Percentiles rank a stretch among this genome's conserved stretches.
Conservation (phyloP, 169 alveolate species). For the Besnoitia besnoiti region DNA sequence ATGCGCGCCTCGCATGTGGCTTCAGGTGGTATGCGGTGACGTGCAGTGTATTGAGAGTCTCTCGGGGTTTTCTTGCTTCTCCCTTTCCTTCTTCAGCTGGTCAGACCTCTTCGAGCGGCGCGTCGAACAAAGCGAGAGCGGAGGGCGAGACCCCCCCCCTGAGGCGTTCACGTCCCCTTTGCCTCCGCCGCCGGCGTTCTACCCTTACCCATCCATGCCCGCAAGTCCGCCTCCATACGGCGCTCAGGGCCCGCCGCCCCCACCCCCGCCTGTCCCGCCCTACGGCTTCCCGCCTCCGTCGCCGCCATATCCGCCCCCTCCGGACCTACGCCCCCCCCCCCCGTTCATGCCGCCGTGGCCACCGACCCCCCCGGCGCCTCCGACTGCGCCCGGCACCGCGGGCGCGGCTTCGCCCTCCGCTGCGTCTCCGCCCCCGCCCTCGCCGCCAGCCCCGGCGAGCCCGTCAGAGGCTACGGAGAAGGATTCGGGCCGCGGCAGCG, state of each 20-base stretch:
- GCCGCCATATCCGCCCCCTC: neutral
- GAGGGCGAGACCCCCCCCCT: too few species aligned
- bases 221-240: neutral
- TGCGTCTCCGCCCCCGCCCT: too few species aligned
- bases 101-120: neutral
- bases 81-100: neutral
- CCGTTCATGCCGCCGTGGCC: too few species aligned
- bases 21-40: too few species aligned
- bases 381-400: neutral
- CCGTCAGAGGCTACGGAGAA: too few species aligned
- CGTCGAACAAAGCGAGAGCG: neutral
- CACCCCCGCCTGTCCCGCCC: neutral
- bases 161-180: too few species aligned
- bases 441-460: too few species aligned
- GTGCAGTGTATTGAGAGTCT: neutral
- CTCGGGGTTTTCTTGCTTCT: neutral
- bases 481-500: too few species aligned
- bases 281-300: neutral
- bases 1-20: too few species aligned
- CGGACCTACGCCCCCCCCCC: neutral
- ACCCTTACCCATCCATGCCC: neutral
- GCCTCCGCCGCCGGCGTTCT: neutral
- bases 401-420: neutral
- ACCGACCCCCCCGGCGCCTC: neutral
- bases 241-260: neutral